A percentile compares a stretch with the other conserved stretches of the same genome.
Evolutionary conservation across 805 yeast genomes (phyloP).

Genomic region (Candida maesae): DNA sequence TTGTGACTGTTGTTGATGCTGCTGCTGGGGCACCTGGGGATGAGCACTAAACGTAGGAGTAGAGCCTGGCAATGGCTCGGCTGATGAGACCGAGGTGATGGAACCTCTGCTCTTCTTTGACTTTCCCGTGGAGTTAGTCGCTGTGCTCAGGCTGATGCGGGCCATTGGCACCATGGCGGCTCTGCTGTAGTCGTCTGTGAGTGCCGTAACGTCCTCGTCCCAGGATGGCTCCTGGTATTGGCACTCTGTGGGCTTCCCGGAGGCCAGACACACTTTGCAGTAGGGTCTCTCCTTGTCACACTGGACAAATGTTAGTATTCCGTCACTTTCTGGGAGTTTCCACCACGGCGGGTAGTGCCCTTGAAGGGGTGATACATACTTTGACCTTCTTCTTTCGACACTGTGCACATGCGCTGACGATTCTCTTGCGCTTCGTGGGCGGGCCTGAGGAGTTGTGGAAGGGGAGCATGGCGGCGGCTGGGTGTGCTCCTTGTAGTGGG

Average conservation of each 20-base stretch:
- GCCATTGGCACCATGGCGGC: conserved; percentile 28
- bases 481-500: no score
- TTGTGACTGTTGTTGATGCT: background rate
- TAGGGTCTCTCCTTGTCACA: conserved; percentile 49
- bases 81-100: background rate
- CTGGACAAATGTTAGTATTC: conserved; percentile 4
- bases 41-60: background rate
- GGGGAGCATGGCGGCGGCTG: background rate
- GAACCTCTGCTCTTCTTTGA: background rate
- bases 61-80: background rate
- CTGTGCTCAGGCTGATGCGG: conserved; percentile 14
- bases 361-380: conserved; percentile 5
- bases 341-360: no score
- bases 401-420: conserved; percentile 24
- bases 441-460: conserved; percentile 16
- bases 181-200: conserved; percentile 14
- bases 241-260: conserved; percentile 45
- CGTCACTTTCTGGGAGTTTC: background rate
- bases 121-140: background rate
- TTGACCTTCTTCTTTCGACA: conserved; percentile 26
- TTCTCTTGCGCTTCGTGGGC: conserved; percentile 22
- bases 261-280: conserved; percentile 48
- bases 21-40: background rate
- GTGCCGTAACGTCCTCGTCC: conserved; percentile 38
- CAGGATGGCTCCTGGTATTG: conserved; percentile 54